phyloP scores from a whole-genome alignment of 2,329 filamentous ascomycete species.

The Xylaria sp. region DNA sequence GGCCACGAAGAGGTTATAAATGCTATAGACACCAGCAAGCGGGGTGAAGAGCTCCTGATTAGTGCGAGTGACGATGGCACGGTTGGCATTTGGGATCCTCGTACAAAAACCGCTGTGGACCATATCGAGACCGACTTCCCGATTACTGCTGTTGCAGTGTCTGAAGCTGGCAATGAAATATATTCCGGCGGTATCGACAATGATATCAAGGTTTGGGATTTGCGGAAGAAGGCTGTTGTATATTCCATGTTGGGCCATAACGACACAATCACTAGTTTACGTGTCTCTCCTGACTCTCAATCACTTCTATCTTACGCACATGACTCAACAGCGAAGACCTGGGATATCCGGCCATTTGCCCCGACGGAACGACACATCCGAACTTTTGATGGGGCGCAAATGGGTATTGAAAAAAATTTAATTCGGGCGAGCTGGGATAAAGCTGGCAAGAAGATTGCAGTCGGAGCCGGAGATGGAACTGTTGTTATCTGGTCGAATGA shows the following conservation, averaged over 20 bases:
- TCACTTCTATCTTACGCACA: constrained; percentile 90
- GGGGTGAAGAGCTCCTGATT: constrained; percentile 89
- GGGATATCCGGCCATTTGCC: constrained; percentile 96
- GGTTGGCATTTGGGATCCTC: constrained; percentile 95
- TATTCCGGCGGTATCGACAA: constrained; percentile 97
- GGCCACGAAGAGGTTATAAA: constrained; percentile 98
- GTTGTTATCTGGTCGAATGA: constrained; percentile 91
- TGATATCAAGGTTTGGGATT: constrained; percentile 96
- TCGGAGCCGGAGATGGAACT: constrained; percentile 89
- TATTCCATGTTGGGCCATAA: constrained; percentile 91
- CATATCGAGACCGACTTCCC: constrained; percentile 93
- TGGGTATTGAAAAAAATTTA: constrained; percentile 90
- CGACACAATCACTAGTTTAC: constrained; percentile 89
- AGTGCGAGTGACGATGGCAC: constrained; percentile 94
- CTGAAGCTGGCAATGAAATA: constrained; percentile 93
- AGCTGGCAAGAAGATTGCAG: constrained; percentile 85
- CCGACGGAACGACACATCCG: constrained; percentile 84
- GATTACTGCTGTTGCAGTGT: constrained; percentile 89
- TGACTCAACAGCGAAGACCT: constrained; percentile 92
- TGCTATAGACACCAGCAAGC: constrained; percentile 84
- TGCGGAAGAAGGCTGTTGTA: constrained; percentile 87
- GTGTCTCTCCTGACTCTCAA: constrained; percentile 93
- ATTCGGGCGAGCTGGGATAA: constrained; percentile 90
- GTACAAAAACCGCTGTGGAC: constrained; percentile 87
- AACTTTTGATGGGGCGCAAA: constrained; percentile 91